Conservation (phyloP, 495 filamentous ascomycete species). For the Neurospora pannonica region DNA sequence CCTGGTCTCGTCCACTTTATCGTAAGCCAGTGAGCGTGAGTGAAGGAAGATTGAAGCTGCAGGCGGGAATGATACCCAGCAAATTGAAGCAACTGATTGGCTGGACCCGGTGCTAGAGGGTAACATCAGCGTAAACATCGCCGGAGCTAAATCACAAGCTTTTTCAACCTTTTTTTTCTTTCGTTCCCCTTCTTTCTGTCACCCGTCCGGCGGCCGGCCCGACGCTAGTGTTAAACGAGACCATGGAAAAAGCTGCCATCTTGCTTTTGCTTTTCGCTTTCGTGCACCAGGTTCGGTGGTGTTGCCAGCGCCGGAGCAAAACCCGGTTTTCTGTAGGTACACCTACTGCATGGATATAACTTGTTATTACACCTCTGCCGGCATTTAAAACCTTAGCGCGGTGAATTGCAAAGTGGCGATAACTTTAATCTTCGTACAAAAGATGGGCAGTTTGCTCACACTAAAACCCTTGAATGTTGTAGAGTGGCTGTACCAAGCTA, state of each 20-base stretch:
- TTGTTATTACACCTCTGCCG: too few relatives aligned
- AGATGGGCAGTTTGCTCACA: too few relatives aligned
- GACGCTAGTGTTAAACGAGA: background rate
- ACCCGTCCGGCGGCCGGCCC: background rate
- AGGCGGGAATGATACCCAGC: background rate
- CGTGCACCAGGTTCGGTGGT: background rate
- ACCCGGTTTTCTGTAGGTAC: background rate
- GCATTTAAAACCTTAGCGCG: too few relatives aligned
- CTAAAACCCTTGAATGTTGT: too few relatives aligned
- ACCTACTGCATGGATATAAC: too few relatives aligned
- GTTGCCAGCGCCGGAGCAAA: background rate
- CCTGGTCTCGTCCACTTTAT: background rate
- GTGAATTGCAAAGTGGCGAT: too few relatives aligned
- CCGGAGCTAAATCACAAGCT: background rate
- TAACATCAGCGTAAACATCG: background rate
- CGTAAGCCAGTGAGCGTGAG: background rate
- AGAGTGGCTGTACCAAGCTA: too few relatives aligned
- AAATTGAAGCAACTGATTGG: background rate
- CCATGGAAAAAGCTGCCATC: background rate
- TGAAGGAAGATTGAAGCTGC: background rate
- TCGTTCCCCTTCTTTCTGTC: background rate
- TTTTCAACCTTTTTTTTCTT: background rate
- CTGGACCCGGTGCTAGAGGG: background rate
- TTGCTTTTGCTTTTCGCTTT: background rate
- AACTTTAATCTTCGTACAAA: too few relatives aligned